Percentiles rank a stretch among this genome's conserved stretches.
Evolutionary conservation across 1,284 basidiomycete genomes (phyloP).

Genomic region (Apiotrichum laibachii): DNA sequence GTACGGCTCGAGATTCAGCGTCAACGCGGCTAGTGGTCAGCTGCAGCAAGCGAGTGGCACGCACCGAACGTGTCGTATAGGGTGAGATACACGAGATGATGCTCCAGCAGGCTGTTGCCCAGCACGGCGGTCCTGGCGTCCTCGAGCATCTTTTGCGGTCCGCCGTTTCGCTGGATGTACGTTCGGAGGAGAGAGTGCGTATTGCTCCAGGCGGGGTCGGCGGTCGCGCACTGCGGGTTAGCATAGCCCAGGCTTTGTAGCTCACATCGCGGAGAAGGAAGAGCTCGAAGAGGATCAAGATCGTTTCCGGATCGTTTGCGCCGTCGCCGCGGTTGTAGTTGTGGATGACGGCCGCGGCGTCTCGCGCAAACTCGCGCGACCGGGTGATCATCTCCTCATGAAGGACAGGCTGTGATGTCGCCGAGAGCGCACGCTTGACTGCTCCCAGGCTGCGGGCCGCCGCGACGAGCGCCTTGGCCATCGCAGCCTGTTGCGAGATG

Average conservation of each 20-base stretch:
- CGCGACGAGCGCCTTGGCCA: slow-evolving; percentile 15
- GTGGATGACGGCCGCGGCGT: slow-evolving; percentile 11
- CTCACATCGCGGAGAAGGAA: slow-evolving; percentile 18
- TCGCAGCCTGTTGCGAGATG: slow-evolving; percentile 1
- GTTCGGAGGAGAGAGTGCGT: slow-evolving; percentile 8
- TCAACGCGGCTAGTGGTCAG: slow-evolving; percentile 8
- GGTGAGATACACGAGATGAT: slow-evolving; percentile 17
- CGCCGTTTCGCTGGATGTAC: slow-evolving; percentile 13
- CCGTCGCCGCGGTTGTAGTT: slow-evolving; percentile 3
- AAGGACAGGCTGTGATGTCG: background rate
- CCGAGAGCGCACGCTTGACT: slow-evolving; percentile 13
- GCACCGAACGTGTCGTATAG: slow-evolving; percentile 18
- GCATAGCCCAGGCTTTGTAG: background rate
- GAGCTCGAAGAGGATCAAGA: slow-evolving; percentile 16
- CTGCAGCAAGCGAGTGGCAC: background rate
- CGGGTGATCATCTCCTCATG: slow-evolving; percentile 11
- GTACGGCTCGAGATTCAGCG: slow-evolving; percentile 9
- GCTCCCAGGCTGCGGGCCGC: slow-evolving; percentile 13
- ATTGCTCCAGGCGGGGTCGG: slow-evolving; percentile 14
- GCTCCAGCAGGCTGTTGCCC: slow-evolving; percentile 13
- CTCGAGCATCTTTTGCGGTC: slow-evolving; percentile 9
- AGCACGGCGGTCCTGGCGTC: slow-evolving; percentile 3
- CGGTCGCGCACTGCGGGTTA: slow-evolving; percentile 12
- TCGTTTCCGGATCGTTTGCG: slow-evolving; percentile 13
- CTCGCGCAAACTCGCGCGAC: slow-evolving; percentile 7